Base-by-base conservation (phyloP, 345 rosid genomes). In the Eutrema japonicum region DNA sequence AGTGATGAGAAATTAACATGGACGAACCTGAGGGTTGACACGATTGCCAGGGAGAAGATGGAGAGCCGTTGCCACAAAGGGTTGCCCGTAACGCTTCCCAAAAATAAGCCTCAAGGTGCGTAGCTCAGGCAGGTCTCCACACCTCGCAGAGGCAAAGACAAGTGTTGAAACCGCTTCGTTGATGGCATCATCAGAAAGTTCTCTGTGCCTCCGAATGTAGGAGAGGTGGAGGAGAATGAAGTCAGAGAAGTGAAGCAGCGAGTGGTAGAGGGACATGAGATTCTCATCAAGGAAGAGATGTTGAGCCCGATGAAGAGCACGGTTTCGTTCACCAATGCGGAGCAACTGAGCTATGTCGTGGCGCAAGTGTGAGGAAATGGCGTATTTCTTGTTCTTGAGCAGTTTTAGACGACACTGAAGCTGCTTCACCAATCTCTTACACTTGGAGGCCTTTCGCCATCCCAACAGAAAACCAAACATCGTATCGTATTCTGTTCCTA, bases 121-220 rank as follows among this genome's bases (percentile, higher is more conserved):
- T 67, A 93, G 98, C 88, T 93, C 96, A 10, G 91, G 97, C 38
- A 91, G 78, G 33, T 91, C 97, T 3, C 94, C 97, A 45, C 89
- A 91, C 71, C 97, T 85, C 5, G 93, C 88, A 46, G 98, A 93
- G 58, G 97, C 91, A 76, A 77, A 93, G 63, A 90, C 77, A 10
- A 89, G 86, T 57, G 84, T 93, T 8, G 97, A 91, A 82, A 87
- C 83, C 4, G 97, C 97, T 84, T 93, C 97, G 4, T 86, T 85
- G 70, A 93, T 78, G 38, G 84, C 96, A 75, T 89, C 81, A 10
- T 89, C 81, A 10, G 94, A 84, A 64, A 85, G 75, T 53, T 88
- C 96, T 83, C 84, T 90, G 77, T 87, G 88, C 77, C 75, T 84
- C 8, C 89, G 81, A 48, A 93, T 89, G 63, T 87, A 89, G 0